phyloP scores from a whole-genome alignment of 2,329 filamentous ascomycete species.

The Byssothecium circinans region DNA sequence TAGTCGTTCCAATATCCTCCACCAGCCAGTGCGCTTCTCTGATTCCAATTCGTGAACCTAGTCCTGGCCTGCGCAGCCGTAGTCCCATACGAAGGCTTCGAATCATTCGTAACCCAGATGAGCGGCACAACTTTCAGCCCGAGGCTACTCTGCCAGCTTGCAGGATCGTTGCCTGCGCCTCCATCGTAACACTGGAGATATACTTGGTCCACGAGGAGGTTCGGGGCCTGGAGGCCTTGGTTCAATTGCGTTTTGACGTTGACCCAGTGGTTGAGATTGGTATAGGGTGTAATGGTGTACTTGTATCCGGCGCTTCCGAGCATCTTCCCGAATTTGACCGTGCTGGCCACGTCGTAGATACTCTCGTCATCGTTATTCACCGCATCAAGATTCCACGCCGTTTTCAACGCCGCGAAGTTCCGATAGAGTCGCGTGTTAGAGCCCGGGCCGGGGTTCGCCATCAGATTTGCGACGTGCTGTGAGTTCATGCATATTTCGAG shows the following conservation, averaged over 20 bases:
- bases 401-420: conserved; percentile 47
- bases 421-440: conserved; percentile 41
- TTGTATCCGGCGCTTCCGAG: conserved; percentile 47
- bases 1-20: conserved; percentile 54
- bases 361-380: conserved; percentile 53
- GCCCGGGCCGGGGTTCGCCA: conserved; percentile 25
- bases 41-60: conserved; percentile 42
- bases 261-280: conserved; percentile 45
- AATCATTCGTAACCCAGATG: conserved; percentile 51
- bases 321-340: conserved; percentile 48
- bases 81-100: conserved; percentile 47
- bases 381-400: conserved; percentile 50
- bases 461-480: conserved; percentile 46
- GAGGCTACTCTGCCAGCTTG: conserved; percentile 42
- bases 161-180: conserved; percentile 47
- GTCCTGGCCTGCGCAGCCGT: conserved; percentile 43
- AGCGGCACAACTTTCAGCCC: conserved; percentile 49
- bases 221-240: conserved; percentile 26
- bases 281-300: conserved; percentile 51
- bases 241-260: conserved; percentile 29
- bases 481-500: conserved; percentile 52
- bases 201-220: conserved; percentile 44
- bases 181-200: conserved; percentile 54
- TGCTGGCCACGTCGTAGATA: conserved; percentile 48
- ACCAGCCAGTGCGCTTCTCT: conserved; percentile 36